phyloP scores from a whole-genome alignment of 306 rosid genomes.

The Astragalus membranaceus region DNA sequence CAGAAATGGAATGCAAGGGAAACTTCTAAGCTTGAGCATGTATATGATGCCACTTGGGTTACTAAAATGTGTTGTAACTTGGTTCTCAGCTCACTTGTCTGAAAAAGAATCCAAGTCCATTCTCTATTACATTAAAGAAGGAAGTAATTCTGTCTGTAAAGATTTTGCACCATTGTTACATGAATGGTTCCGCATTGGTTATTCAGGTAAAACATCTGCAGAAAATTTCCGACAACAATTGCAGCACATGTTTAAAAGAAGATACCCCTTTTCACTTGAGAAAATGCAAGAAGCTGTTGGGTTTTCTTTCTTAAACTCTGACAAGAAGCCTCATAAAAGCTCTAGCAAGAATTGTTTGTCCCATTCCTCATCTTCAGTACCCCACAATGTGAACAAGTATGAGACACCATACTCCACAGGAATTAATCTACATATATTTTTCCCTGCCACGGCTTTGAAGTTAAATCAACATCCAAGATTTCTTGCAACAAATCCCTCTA shows the following conservation, averaged over 20 bases:
- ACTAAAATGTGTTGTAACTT: constrained; percentile 62
- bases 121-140: constrained; percentile 43
- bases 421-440: constrained; percentile 58
- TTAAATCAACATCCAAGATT: constrained; percentile 35
- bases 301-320: constrained; percentile 40
- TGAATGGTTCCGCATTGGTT: constrained; percentile 77
- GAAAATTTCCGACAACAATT: constrained; percentile 61
- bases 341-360: constrained; percentile 32
- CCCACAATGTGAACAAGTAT: constrained; percentile 31
- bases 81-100: constrained; percentile 82
- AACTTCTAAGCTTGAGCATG: constrained; percentile 65
- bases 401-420: constrained; percentile 60
- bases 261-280: constrained; percentile 39
- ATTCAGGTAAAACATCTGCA: constrained; percentile 64
- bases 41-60: constrained; percentile 89
- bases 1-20: constrained; percentile 51
- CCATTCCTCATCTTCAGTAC: constrained; percentile 34
- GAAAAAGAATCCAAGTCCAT: constrained; percentile 57
- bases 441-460: constrained; percentile 47
- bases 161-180: constrained; percentile 61
- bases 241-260: constrained; percentile 62
- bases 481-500: constrained; percentile 27
- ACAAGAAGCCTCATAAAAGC: constrained; percentile 24
- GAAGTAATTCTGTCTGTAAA: constrained; percentile 31
- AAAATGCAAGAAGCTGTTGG: constrained; percentile 39